Conservation (phyloP, 805 yeast species). For the Yueomyces sp. region DNA sequence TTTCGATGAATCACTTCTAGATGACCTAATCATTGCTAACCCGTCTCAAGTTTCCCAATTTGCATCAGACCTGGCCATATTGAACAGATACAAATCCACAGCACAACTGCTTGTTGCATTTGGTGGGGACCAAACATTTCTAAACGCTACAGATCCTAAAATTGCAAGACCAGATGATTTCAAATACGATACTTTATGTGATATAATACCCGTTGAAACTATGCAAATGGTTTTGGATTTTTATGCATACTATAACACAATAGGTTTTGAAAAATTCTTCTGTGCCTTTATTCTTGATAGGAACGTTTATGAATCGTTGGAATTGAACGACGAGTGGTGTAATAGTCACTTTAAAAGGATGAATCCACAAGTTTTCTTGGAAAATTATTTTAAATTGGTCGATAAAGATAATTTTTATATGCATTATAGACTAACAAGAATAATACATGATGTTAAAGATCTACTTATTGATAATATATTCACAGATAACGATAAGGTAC, state of each 20-base stretch:
- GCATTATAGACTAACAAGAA: constrained; percentile 12
- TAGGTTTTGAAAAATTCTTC: constrained; percentile 4
- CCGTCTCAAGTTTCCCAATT: too few relatives aligned
- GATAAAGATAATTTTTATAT: constrained; percentile 11
- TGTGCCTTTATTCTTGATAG: constrained; percentile 17
- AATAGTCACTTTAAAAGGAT: background rate
- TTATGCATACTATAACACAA: constrained; percentile 1
- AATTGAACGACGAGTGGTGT: constrained; percentile 10
- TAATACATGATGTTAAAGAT: constrained; percentile 10
- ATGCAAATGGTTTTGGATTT: constrained; percentile 6
- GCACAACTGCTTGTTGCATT: background rate
- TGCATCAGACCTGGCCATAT: too few relatives aligned
- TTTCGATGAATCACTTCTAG: background rate
- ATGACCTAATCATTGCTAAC: background rate
- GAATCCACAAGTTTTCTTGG: background rate
- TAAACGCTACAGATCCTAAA: background rate
- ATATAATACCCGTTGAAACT: constrained; percentile 10
- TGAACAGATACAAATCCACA: too few relatives aligned
- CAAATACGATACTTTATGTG: constrained; percentile 10
- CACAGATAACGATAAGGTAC: background rate
- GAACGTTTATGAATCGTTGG: constrained; percentile 13
- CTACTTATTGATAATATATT: constrained; percentile 4
- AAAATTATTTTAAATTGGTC: constrained; percentile 7
- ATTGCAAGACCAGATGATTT: background rate
- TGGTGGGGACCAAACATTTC: background rate